Percentiles rank a stretch among this genome's conserved stretches.
These are phyloP conservation scores for Russula vinacea DNA, from an alignment of 768 basidiomycete genomes.

Conservation along the genomic window DNA sequence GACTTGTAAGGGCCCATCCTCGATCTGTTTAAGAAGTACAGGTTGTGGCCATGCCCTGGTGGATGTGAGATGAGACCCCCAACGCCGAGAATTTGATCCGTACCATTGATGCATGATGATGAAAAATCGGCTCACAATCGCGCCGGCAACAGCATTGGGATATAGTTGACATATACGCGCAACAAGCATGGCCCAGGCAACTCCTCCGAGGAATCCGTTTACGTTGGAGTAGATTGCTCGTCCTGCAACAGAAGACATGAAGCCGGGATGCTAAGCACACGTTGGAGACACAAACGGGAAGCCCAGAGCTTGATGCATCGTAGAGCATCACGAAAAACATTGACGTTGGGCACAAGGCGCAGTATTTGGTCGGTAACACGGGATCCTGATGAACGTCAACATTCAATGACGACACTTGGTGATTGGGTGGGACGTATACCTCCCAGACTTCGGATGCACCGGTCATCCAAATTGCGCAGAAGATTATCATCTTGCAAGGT, in stretches of 20 bases:
- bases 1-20: conserved; percentile 89
- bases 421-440: conserved; percentile 43
- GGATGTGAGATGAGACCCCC: conserved; percentile 7
- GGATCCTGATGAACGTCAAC: conserved; percentile 56
- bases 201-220: conserved; percentile 95
- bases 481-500: conserved; percentile 89
- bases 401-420: conserved; percentile 3
- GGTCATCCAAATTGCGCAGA: conserved; percentile 87
- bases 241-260: conserved; percentile 44
- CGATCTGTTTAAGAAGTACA: conserved; percentile 94
- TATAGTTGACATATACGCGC: conserved; percentile 99
- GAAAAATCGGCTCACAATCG: conserved; percentile 96
- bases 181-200: conserved; percentile 99
- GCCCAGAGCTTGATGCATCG: conserved; percentile 99
- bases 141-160: conserved; percentile 89
- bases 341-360: conserved; percentile 89
- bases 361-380: conserved; percentile 95
- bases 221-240: conserved; percentile 98
- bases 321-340: conserved; percentile 90
- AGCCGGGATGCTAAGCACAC: conserved; percentile 1
- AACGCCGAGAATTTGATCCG: conserved; percentile 32
- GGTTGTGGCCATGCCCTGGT: conserved; percentile 96
- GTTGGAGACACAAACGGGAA: conserved; percentile 57
- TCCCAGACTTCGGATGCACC: conserved; percentile 91
- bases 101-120: conserved; percentile 98